A percentile compares a stretch with the other conserved stretches of the same genome.
Evolutionary conservation across 2,329 filamentous ascomycete genomes (phyloP).

Genomic region (Penicillium sp.): DNA sequence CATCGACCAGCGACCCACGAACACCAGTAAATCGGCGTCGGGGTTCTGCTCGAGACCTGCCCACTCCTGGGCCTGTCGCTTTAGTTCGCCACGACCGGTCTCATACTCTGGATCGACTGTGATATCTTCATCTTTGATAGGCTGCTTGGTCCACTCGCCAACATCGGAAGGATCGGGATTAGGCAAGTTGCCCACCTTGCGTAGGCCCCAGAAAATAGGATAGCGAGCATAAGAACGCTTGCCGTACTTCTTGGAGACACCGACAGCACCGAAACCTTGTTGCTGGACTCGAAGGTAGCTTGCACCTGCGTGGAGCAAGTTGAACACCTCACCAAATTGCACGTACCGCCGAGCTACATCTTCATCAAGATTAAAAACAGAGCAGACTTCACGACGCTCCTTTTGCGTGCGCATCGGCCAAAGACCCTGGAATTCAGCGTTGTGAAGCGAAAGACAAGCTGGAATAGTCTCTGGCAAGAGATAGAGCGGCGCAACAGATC

Average conservation of each 20-base stretch:
- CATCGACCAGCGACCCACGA: constrained; percentile 65
- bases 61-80: constrained; percentile 63
- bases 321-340: constrained; percentile 66
- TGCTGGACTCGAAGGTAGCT: constrained; percentile 64
- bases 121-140: constrained; percentile 47
- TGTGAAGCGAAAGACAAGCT: constrained; percentile 62
- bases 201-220: constrained; percentile 65
- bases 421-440: constrained; percentile 65
- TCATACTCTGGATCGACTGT: constrained; percentile 55
- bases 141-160: constrained; percentile 55
- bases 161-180: constrained; percentile 64
- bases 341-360: constrained; percentile 58
- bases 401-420: constrained; percentile 62
- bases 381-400: constrained; percentile 60
- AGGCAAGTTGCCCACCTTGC: constrained; percentile 59
- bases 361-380: constrained; percentile 59
- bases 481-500: constrained; percentile 60
- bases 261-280: constrained; percentile 64
- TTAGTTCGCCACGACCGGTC: constrained; percentile 50
- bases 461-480: constrained; percentile 60
- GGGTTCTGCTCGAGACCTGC: constrained; percentile 60
- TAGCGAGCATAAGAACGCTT: constrained; percentile 63
- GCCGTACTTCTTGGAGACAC: constrained; percentile 66
- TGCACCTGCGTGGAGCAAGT: constrained; percentile 62
- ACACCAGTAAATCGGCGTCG: constrained; percentile 62